Evolutionary conservation across 2,329 filamentous ascomycete genomes (phyloP), one percentile per base, ranked within the genome.

Genomic region (Coniochaeta pulveracea): DNA sequence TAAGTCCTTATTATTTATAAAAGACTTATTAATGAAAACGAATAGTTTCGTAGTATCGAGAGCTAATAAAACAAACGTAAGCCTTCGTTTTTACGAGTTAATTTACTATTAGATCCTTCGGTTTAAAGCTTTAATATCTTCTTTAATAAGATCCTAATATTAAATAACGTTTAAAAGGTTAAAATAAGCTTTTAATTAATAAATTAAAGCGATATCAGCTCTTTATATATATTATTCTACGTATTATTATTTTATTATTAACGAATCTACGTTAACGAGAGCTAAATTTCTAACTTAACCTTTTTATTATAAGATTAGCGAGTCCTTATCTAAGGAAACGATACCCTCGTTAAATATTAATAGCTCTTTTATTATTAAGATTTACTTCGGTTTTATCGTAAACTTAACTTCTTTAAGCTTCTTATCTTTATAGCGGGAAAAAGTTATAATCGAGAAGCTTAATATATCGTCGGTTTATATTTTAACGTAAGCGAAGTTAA

Each of bases 1-100:
- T 5, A 45, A 28, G 26, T 45, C 37, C 26, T 37, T 34, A 21
- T 44, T 43, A 28, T 45, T 45, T 11, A 25, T 30, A 35, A 44
- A 44, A 2, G 30, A 43, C 10, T 18, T 19, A 28, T 44, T 22
- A 2, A 40, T 16, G 21, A 44, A 41, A 11, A 43, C 25, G 30
- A 34, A 41, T 3, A 43, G 16, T 19, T 42, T 42, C 3, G 29
- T 17, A 8, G 10, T 19, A 16, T 3, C 9, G 6, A 42, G 33
- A 16, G 36, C 18, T 1, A 42, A 2, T 3, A 18, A 17, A 3
- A 34, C 15, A 12, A 21, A 26, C 5, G 8, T 5, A 11, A 26
- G 22, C 10, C 22, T 15, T 11, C 18, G 22, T 15, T 19, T 18
- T 4, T 29, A 4, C 7, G 7, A 11, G 39, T 27, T 16, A 34